A percentile compares a stretch with the other conserved stretches of the same genome.
These are phyloP conservation scores for Blattamonas nauphoetae DNA, from an alignment of 78 protist genomes.

Conservation along the genomic window DNA sequence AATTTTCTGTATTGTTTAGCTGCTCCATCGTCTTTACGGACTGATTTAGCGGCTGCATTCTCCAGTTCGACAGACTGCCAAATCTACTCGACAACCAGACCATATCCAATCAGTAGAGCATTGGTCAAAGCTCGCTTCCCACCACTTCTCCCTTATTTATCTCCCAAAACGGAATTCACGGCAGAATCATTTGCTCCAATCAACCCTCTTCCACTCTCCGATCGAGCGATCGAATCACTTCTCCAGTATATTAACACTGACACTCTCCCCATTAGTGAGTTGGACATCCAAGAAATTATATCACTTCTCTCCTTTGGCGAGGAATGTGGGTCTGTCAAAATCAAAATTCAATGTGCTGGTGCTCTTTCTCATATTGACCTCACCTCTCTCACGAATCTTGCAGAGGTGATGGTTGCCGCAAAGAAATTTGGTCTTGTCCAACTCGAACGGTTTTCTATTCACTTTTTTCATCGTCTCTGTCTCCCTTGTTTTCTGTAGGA, in stretches of 20 bases:
- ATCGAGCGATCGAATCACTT: background rate
- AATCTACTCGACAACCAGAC: background rate
- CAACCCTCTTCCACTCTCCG: background rate
- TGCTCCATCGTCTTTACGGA: no score
- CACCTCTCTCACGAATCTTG: background rate
- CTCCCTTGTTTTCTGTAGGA: no score
- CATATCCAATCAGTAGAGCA: background rate
- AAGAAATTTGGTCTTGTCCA: background rate
- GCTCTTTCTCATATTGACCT: background rate
- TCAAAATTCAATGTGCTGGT: background rate
- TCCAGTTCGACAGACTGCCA: background rate
- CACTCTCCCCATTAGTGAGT: background rate
- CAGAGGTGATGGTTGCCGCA: background rate
- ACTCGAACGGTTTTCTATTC: background rate
- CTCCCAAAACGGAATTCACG: no score
- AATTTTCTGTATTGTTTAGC: background rate
- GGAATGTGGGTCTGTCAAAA: background rate
- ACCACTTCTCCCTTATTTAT: background rate
- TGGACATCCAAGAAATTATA: background rate
- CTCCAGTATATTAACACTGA: background rate
- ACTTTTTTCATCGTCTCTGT: no score
- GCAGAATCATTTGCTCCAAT: no score
- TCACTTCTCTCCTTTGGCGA: background rate
- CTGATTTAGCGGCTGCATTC: no score
- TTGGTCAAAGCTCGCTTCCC: background rate